Base-by-base conservation (phyloP, 2,329 filamentous ascomycete genomes). In the Pseudogymnoascus verrucosus region DNA sequence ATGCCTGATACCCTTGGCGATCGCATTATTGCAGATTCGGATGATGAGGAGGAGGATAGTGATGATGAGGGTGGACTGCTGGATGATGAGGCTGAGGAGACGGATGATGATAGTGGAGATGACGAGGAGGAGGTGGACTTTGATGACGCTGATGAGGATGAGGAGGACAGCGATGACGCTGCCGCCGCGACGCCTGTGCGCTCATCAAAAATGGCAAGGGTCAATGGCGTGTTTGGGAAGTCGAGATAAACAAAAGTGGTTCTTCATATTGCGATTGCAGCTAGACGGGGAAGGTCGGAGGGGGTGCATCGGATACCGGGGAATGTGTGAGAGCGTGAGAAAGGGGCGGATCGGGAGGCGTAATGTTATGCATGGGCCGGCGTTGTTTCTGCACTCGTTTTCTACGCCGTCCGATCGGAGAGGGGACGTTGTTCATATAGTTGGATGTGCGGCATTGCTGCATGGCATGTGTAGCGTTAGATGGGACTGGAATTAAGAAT, bases 31-130 rank as follows among this genome's bases (percentile, higher is more conserved):
- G 76, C 78, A 5, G 78, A 80, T 63, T 77, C 76, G 2, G 80
- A 82, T 4, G 81, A 78, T 10, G 79, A 78, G 62, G 80, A 81
- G 59, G 75, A 72, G 3, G 71, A 72, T 69, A 76, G 51, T 0
- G 82, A 75, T 16, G 73, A 75, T 7, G 73, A 76, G 57, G 76
- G 79, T 19, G 77, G 74, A 16, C 65, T 83, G 42, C 69, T 83
- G 59, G 81, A 84, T 64, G 79, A 81, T 40, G 79, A 80, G 69
- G 80, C 79, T 3, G 79, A 80, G 67, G 80, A 82, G 69, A 73
- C 73, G 5, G 72, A 74, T 65, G 71, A 65, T 1, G 73, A 74
- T 44, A 64, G 67, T 14, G 26, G 47, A 2, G 70, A 67, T 4
- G 72, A 74, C 54, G 80, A 82, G 60, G 79, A 81, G 39, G 74